These are phyloP conservation scores for Paxillus involutus DNA, from an alignment of 768 basidiomycete genomes.

Conservation along the genomic window DNA sequence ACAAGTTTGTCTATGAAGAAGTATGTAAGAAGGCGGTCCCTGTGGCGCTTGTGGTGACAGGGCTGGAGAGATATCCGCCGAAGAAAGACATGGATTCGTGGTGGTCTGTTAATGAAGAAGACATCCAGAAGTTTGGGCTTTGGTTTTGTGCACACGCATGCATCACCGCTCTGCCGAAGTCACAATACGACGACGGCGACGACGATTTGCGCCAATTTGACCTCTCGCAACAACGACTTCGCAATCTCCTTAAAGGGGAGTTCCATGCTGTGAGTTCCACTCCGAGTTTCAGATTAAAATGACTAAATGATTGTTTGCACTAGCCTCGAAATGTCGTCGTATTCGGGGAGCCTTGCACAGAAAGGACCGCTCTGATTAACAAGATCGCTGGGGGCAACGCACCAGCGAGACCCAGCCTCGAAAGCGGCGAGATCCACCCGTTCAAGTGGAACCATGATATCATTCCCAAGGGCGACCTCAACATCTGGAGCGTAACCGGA, in stretches of 20 bases:
- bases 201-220: conserved; percentile 8
- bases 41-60: conserved; percentile 24
- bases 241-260: conserved; percentile 4
- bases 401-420: background rate
- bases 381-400: background rate
- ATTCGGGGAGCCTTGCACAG: conserved; percentile 12
- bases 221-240: conserved; percentile 10
- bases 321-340: conserved; percentile 22
- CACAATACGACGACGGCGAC: no score
- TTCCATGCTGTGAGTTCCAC: conserved; percentile 13
- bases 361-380: conserved; percentile 14
- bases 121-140: conserved; percentile 30
- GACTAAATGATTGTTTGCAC: background rate
- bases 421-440: background rate
- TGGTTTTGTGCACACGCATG: conserved; percentile 36
- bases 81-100: conserved; percentile 32
- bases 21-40: conserved; percentile 26
- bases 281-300: background rate
- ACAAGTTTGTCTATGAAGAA: conserved; percentile 20
- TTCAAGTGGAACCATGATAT: conserved; percentile 4
- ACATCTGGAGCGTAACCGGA: conserved; percentile 14
- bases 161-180: conserved; percentile 23
- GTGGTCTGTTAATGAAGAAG: conserved; percentile 32
- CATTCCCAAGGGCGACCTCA: conserved; percentile 11
- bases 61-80: conserved; percentile 26